A percentile compares a stretch with the other conserved stretches of the same genome.
phyloP scores from a whole-genome alignment of 2,329 filamentous ascomycete genomes.

The Diaporthe longicolla region DNA sequence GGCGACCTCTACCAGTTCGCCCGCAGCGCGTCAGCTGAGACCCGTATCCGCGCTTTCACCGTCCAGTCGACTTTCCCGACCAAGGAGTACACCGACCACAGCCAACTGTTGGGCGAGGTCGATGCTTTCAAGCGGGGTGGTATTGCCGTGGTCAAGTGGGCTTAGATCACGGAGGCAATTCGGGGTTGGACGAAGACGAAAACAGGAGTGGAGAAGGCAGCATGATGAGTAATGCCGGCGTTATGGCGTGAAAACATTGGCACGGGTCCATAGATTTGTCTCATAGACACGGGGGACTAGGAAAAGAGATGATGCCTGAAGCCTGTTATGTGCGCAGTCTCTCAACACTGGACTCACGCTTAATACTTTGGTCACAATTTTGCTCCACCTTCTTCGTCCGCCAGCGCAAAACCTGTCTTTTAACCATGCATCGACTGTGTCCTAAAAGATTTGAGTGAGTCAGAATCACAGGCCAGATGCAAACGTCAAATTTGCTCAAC shows the following conservation, averaged over 20 bases:
- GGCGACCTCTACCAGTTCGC: conserved; percentile 85
- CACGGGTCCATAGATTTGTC: conserved; percentile 7
- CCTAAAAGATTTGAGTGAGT: not conserved
- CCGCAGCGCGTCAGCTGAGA: conserved; percentile 71
- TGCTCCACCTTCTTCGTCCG: not conserved
- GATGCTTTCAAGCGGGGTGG: conserved; percentile 76
- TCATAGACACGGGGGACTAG: conserved; percentile 20
- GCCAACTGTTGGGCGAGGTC: conserved; percentile 70
- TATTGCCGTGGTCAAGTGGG: conserved; percentile 75
- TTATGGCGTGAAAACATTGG: conserved; percentile 10
- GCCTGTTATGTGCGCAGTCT: not conserved
- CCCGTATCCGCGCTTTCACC: conserved; percentile 74
- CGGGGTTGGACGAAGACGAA: not conserved
- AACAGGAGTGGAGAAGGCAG: not conserved
- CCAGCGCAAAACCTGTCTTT: not conserved
- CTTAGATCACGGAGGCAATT: conserved; percentile 45
- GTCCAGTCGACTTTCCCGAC: conserved; percentile 87
- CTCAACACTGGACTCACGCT: not conserved
- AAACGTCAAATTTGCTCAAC: not conserved
- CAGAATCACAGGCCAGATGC: not conserved
- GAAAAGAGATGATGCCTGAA: not conserved
- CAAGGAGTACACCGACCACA: conserved; percentile 82
- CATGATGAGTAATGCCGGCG: conserved; percentile 15
- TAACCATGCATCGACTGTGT: not conserved
- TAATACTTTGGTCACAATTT: not conserved